Evolutionary conservation across 768 basidiomycete genomes (phyloP).

Genomic region (Fistulinella prunicolor): DNA sequence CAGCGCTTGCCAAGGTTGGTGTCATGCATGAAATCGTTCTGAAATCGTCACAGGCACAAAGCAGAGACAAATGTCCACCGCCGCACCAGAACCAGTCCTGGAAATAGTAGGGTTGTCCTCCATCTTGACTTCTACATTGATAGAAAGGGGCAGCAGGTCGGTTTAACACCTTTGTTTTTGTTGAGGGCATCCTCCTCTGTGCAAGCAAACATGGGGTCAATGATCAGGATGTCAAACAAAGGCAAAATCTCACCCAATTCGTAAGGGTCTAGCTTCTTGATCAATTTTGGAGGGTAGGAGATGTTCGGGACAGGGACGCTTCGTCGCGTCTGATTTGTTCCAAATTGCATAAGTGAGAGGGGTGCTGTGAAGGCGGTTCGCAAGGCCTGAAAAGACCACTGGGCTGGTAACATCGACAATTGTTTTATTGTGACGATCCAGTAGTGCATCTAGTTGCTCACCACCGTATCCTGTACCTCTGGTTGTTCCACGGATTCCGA

Average conservation of each 20-base stretch:
- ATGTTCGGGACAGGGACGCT: background rate
- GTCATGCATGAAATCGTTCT: background rate
- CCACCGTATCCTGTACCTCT: background rate
- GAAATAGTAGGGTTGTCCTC: background rate
- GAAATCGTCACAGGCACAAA: too few species aligned
- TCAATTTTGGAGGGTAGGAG: conserved; percentile 16
- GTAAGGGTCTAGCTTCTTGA: conserved; percentile 31
- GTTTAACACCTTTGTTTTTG: conserved; percentile 2
- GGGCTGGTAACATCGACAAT: conserved; percentile 3
- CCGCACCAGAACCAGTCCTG: background rate
- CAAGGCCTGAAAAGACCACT: conserved; percentile 22
- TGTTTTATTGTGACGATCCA: background rate
- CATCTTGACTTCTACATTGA: conserved; percentile 15
- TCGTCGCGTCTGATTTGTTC: too few species aligned
- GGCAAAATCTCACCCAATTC: conserved; percentile 17
- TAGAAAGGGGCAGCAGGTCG: background rate
- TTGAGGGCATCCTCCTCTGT: conserved; percentile 26
- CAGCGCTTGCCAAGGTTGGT: conserved; percentile 14
- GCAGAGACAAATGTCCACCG: too few species aligned
- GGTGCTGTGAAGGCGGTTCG: conserved; percentile 22
- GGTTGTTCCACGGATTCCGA: background rate
- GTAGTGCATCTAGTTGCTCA: background rate
- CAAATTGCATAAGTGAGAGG: too few species aligned
- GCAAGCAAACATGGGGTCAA: background rate
- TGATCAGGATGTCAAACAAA: background rate